Evolutionary conservation across 164 flowering plant species (phyloP).

Genomic region (Vitis vinifera): ASM3070453v1 NC_081814.1:6891501-6892000

Average conservation of each 20-base stretch:
- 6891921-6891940: neutral
- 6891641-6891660: slow-evolving; percentile 50
- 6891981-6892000: too few species aligned
- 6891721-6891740: slow-evolving; percentile 40
- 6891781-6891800: neutral
- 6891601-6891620: slow-evolving; percentile 2
- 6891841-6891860: too few species aligned
- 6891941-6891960: neutral
- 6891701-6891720: slow-evolving; percentile 63
- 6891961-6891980: too few species aligned
- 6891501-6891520: slow-evolving; percentile 65
- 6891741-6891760: neutral
- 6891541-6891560: neutral
- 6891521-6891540: slow-evolving; percentile 70
- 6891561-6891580: neutral
- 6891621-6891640: slow-evolving; percentile 76
- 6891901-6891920: too few species aligned
- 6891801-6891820: neutral
- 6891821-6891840: neutral
- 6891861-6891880: too few species aligned
- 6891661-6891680: slow-evolving; percentile 49
- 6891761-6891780: neutral
- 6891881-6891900: too few species aligned
- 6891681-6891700: slow-evolving; percentile 67
- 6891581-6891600: slow-evolving; percentile 3